Percentiles rank a stretch among this genome's conserved stretches.
Evolutionary conservation across 257 asterid genomes (phyloP).

Genomic region (Jacaranda copaia): DNA sequence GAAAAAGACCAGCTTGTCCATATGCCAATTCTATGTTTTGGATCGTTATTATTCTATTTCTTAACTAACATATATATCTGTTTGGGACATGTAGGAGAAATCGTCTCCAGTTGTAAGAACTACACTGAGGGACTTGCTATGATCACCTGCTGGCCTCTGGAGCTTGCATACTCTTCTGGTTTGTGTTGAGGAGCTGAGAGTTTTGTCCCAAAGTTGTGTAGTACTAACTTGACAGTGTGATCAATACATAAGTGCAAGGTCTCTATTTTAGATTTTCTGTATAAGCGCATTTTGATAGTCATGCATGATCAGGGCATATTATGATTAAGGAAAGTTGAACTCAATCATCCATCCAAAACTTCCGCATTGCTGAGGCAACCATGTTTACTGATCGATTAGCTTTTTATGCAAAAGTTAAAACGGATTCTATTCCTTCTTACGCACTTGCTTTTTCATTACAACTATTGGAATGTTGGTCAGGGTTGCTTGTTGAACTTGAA

Average conservation of each 20-base stretch:
- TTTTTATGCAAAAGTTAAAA: neutral
- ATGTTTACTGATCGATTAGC: neutral
- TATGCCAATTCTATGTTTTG: too few relatives aligned
- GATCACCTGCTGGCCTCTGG: slow-evolving; percentile 14
- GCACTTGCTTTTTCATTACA: too few relatives aligned
- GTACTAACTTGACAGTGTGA: slow-evolving; percentile 16
- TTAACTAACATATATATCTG: neutral
- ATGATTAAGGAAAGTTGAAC: neutral
- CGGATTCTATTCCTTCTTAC: neutral
- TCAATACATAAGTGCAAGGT: slow-evolving; percentile 8
- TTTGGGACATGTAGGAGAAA: slow-evolving; percentile 43
- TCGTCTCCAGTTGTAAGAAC: slow-evolving; percentile 45
- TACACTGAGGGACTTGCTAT: slow-evolving; percentile 59
- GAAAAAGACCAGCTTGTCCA: neutral
- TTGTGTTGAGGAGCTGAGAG: slow-evolving; percentile 10
- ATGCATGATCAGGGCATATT: neutral
- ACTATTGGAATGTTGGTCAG: too few relatives aligned
- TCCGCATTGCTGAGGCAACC: neutral
- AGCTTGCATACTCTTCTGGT: neutral
- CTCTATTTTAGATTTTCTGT: slow-evolving; percentile 2
- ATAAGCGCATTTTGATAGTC: slow-evolving; percentile 5
- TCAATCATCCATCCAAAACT: neutral
- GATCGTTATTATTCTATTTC: neutral
- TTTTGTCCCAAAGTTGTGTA: slow-evolving; percentile 27
- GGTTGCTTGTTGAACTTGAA: too few relatives aligned